phyloP scores from a whole-genome alignment of 345 rosid genomes.

The Melaleuca alternifolia region DNA sequence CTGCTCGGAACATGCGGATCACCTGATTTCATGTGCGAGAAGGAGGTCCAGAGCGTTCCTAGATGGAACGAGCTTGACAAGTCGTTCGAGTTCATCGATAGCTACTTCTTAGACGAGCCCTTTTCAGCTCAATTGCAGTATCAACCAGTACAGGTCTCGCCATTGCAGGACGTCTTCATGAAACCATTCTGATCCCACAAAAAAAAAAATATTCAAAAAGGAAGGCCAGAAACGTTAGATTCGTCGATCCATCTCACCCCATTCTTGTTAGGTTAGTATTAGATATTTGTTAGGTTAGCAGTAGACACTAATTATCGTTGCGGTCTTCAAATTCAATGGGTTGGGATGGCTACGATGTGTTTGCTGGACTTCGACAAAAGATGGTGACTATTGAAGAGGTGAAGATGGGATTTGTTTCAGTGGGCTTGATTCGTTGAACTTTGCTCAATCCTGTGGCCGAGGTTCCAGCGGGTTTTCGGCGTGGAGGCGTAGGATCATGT shows the following conservation, averaged over 20 bases:
- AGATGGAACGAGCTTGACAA: constrained; percentile 25
- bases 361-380: background rate
- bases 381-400: background rate
- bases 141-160: constrained; percentile 26
- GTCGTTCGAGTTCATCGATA: constrained; percentile 12
- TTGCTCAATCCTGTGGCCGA: background rate
- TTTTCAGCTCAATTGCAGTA: constrained; percentile 28
- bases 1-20: constrained; percentile 54
- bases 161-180: constrained; percentile 26
- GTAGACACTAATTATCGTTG: background rate
- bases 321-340: background rate
- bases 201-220: background rate
- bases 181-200: constrained; percentile 11
- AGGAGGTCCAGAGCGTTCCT: constrained; percentile 49
- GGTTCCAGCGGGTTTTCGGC: background rate
- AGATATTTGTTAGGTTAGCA: background rate
- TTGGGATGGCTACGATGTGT: background rate
- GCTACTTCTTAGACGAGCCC: constrained; percentile 34
- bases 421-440: background rate
- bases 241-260: background rate
- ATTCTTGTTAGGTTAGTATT: background rate
- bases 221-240: background rate
- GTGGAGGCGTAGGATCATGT: background rate
- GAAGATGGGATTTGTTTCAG: background rate
- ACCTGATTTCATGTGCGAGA: constrained; percentile 34